phyloP scores from a whole-genome alignment of 371 early-diverging fungal species.

The Umbelopsis sp. region DNA sequence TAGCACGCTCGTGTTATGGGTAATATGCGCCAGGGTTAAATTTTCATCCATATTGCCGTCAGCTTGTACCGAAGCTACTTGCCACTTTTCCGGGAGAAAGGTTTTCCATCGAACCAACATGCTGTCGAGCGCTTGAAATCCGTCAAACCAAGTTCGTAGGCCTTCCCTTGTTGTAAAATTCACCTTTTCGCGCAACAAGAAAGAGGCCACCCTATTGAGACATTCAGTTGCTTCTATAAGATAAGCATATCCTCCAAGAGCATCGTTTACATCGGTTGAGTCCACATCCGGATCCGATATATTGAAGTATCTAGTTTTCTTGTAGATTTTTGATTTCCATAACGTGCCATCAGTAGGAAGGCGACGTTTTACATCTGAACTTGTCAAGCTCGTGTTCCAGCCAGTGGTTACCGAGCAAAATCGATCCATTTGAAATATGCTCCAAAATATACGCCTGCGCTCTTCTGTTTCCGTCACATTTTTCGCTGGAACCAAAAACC shows the following conservation, averaged over 20 bases:
- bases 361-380: constrained; percentile 14
- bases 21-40: constrained; percentile 15
- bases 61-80: constrained; percentile 12
- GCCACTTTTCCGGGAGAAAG: constrained; percentile 17
- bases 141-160: constrained; percentile 11
- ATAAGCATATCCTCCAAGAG: constrained; percentile 17
- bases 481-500: not conserved
- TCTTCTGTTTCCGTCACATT: constrained; percentile 11
- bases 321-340: not conserved
- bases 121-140: constrained; percentile 15
- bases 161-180: constrained; percentile 9
- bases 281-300: constrained; percentile 16
- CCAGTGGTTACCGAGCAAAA: constrained; percentile 20
- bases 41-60: constrained; percentile 17
- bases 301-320: constrained; percentile 15
- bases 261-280: constrained; percentile 7
- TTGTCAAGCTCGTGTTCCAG: constrained; percentile 18
- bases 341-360: not conserved
- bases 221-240: constrained; percentile 19
- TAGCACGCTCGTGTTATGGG: constrained; percentile 16
- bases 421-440: constrained; percentile 18
- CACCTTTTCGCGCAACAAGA: not conserved
- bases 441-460: constrained; percentile 16
- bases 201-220: constrained; percentile 3
- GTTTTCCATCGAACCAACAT: constrained; percentile 20